Percentiles rank a stretch among this genome's conserved stretches.
phyloP scores from a whole-genome alignment of 148 eudicot species.

The Bassia scoparia region DNA sequence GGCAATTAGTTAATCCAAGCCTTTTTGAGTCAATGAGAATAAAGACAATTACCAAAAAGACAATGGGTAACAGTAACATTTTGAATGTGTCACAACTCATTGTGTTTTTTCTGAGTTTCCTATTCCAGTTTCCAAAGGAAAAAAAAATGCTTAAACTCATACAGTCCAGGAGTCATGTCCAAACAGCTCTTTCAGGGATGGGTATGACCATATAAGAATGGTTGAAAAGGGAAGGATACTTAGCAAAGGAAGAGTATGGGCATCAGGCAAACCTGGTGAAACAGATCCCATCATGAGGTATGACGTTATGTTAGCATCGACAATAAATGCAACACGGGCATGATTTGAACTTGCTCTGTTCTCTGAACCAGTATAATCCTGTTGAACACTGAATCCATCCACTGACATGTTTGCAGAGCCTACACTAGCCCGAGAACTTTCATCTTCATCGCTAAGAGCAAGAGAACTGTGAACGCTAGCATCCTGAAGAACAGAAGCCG shows the following conservation, averaged over 20 bases:
- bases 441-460: conserved; percentile 70
- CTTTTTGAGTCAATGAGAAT: background rate
- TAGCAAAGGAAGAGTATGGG: background rate
- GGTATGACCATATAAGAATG: background rate
- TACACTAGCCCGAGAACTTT: conserved; percentile 48
- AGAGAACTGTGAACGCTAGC: conserved; percentile 45
- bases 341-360: conserved; percentile 45
- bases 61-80: background rate
- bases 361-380: conserved; percentile 53
- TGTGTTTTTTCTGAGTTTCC: background rate
- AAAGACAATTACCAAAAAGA: background rate
- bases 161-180: background rate
- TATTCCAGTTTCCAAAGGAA: background rate
- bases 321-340: conserved; percentile 90
- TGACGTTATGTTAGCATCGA: conserved; percentile 97
- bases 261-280: conserved; percentile 73
- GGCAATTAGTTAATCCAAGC: background rate
- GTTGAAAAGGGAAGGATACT: background rate
- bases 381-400: conserved; percentile 49
- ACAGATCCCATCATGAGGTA: conserved; percentile 99
- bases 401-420: conserved; percentile 44
- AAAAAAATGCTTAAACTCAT: background rate
- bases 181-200: conserved; percentile 4
- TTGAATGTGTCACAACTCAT: background rate
- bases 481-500: conserved; percentile 78